These are phyloP conservation scores for Ophiostoma sp. DNA, from an alignment of 2,329 filamentous ascomycete species.

Conservation along the genomic window DNA sequence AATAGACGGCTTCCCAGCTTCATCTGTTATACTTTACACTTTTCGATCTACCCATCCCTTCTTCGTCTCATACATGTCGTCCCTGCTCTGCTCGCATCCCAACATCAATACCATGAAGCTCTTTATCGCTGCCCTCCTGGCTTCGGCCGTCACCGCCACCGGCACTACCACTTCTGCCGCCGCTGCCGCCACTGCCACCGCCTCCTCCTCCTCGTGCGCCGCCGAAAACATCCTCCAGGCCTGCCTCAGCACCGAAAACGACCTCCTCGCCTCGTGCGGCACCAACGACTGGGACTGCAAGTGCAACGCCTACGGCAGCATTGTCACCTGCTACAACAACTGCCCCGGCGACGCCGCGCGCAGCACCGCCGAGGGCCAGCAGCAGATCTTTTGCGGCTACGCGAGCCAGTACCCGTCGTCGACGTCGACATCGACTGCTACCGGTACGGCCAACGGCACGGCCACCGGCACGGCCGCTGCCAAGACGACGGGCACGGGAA, in stretches of 20 bases:
- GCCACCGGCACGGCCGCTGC: too few species aligned
- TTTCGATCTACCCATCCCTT: too few species aligned
- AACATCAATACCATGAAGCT: not conserved
- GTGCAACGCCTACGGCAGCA: conserved; percentile 42
- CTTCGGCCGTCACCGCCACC: not conserved
- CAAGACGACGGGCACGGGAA: too few species aligned
- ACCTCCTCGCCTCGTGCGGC: conserved; percentile 39
- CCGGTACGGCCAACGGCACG: not conserved
- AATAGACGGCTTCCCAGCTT: not conserved
- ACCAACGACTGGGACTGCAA: conserved; percentile 44
- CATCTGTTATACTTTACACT: not conserved
- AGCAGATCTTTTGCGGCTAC: conserved; percentile 25
- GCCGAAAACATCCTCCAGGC: conserved; percentile 25
- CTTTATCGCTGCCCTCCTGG: not conserved
- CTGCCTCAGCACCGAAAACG: conserved; percentile 33
- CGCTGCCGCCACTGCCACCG: too few species aligned
- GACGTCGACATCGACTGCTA: not conserved
- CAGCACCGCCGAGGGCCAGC: conserved; percentile 36
- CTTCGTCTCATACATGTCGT: not conserved
- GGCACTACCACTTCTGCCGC: not conserved
- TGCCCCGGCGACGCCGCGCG: conserved; percentile 46
- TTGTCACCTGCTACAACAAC: conserved; percentile 49
- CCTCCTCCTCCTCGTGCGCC: not conserved
- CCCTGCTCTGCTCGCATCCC: not conserved
- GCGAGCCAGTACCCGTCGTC: not conserved